A percentile compares a stretch with the other conserved stretches of the same genome.
These are phyloP conservation scores for Trametes pubescens DNA, from an alignment of 1,284 basidiomycete species.

Conservation along the genomic window DNA sequence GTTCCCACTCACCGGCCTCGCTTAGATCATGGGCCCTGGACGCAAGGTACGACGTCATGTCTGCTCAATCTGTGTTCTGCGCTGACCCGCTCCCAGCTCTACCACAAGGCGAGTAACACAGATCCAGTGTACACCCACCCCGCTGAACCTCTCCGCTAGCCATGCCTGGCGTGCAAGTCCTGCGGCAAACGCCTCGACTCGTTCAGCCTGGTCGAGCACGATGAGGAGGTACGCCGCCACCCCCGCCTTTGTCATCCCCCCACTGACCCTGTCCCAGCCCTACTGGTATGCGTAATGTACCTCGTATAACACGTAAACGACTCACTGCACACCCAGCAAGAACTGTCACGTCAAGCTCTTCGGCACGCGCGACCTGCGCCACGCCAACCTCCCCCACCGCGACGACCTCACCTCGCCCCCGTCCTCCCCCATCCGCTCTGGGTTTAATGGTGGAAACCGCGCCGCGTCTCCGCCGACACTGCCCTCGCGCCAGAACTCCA, in stretches of 20 bases:
- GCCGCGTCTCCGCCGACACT: conserved; percentile 30
- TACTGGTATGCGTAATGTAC: conserved; percentile 58
- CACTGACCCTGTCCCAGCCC: conserved; percentile 50
- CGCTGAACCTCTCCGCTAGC: conserved; percentile 47
- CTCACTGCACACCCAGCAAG: conserved; percentile 58
- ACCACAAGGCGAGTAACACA: conserved; percentile 68
- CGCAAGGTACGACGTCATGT: conserved; percentile 64
- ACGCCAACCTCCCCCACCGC: conserved; percentile 72
- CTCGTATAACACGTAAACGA: background rate
- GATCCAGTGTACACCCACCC: conserved; percentile 2
- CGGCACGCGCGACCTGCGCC: conserved; percentile 75
- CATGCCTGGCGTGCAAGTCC: conserved; percentile 73
- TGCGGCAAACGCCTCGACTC: conserved; percentile 82
- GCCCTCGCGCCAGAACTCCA: conserved; percentile 21
- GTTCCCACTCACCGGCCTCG: conserved; percentile 18
- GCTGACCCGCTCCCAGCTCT: conserved; percentile 56
- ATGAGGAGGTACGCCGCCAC: conserved; percentile 65
- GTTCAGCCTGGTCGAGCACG: conserved; percentile 74
- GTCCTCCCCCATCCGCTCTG: conserved; percentile 30
- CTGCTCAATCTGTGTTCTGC: background rate
- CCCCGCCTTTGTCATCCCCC: conserved; percentile 7
- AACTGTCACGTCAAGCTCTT: conserved; percentile 76
- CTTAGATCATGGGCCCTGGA: conserved; percentile 79
- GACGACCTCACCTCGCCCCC: conserved; percentile 41
- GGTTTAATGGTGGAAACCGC: conserved; percentile 26